A percentile compares a stretch with the other conserved stretches of the same genome.
These are phyloP conservation scores for Ophiostoma ulmi DNA, from an alignment of 2,329 filamentous ascomycete species.

Conservation along the genomic window DNA sequence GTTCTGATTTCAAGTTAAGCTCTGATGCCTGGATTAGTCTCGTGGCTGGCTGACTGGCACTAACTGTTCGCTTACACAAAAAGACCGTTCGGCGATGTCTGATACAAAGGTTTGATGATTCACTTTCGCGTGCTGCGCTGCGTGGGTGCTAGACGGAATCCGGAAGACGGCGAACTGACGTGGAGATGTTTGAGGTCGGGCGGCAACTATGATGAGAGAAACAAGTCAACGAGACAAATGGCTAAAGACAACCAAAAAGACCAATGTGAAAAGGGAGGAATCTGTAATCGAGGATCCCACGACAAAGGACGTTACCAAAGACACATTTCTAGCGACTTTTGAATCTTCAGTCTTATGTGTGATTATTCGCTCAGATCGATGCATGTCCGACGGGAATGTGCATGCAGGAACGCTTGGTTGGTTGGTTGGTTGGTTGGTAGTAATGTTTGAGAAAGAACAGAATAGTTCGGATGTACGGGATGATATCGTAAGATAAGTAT, in stretches of 20 bases:
- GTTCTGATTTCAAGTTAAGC: neutral
- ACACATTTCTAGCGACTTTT: neutral
- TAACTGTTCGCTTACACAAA: constrained; percentile 2
- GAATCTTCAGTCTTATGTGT: neutral
- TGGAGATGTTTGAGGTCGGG: neutral
- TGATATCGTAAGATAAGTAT: neutral
- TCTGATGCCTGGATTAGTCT: neutral
- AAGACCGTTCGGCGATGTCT: constrained; percentile 11
- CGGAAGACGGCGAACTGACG: constrained; percentile 9
- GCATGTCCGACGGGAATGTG: constrained; percentile 6
- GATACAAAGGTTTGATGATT: neutral
- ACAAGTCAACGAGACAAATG: neutral
- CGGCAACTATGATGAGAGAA: neutral
- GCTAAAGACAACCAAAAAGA: neutral
- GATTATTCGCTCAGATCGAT: constrained; percentile 3
- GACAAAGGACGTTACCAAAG: constrained; percentile 3
- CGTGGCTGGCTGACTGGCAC: neutral
- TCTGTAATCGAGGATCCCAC: neutral
- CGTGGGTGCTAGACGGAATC: constrained; percentile 3
- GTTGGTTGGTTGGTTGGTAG: neutral
- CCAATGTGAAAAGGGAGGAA: neutral
- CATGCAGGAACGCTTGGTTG: constrained; percentile 8
- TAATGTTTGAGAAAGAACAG: neutral
- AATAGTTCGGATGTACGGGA: neutral
- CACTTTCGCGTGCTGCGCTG: constrained; percentile 8